Conservation (phyloP, 805 yeast genomes). For the Teunomyces stri region DNA sequence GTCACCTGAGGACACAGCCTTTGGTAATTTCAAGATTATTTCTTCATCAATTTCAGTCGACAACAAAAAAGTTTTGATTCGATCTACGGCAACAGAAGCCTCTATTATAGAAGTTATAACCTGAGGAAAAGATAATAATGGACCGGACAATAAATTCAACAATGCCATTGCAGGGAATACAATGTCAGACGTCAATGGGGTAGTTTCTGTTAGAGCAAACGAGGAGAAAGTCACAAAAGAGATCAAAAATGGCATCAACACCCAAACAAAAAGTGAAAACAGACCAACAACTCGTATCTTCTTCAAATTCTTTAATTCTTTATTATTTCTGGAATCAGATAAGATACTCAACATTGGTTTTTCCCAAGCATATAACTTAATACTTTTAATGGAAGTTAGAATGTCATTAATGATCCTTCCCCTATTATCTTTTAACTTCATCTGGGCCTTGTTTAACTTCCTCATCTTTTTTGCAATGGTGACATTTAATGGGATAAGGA, state of each 20-base stretch:
- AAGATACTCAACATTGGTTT: conserved; percentile 20
- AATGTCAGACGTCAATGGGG: conserved; percentile 23
- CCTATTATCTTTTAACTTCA: conserved; percentile 21
- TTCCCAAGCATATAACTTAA: conserved; percentile 29
- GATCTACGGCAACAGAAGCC: conserved; percentile 53
- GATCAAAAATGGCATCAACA: conserved; percentile 22
- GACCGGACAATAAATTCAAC: conserved; percentile 47
- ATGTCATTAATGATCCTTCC: conserved; percentile 22
- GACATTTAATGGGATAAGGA: conserved; percentile 18
- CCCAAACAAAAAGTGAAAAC: conserved; percentile 21
- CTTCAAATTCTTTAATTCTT: conserved; percentile 16
- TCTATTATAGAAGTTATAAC: conserved; percentile 57
- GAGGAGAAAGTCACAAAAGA: conserved; percentile 21
- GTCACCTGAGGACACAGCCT: conserved; percentile 10
- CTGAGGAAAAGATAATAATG: conserved; percentile 58
- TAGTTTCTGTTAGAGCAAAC: conserved; percentile 15
- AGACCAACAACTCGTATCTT: conserved; percentile 13
- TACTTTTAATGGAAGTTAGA: conserved; percentile 21
- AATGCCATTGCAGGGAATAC: conserved; percentile 28
- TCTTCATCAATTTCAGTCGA: conserved; percentile 16
- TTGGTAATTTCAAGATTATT: conserved; percentile 3
- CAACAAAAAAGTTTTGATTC: conserved; percentile 49
- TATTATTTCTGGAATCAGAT: conserved; percentile 17
- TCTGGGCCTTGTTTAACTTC: conserved; percentile 28
- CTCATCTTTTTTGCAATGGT: conserved; percentile 36